Percentiles rank a stretch among this genome's conserved stretches.
Conservation (phyloP, 1,284 basidiomycete species). For the Uromyces viciae-fabae region DNA sequence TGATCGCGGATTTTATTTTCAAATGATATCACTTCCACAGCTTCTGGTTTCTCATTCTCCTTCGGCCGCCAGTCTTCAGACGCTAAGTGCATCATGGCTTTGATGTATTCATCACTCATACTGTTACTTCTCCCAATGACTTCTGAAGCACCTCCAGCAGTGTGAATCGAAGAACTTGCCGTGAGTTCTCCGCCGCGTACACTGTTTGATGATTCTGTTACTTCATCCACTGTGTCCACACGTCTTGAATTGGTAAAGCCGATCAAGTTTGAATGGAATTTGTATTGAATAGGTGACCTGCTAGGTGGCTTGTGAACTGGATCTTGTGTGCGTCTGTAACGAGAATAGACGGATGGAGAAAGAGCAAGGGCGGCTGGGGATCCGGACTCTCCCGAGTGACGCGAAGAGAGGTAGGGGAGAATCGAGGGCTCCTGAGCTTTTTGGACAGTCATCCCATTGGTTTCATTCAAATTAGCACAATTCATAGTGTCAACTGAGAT, state of each 20-base stretch:
- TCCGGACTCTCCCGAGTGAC: not conserved
- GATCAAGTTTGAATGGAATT: not conserved
- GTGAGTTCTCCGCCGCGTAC: conserved; percentile 18
- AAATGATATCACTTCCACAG: not conserved
- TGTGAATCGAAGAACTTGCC: conserved; percentile 13
- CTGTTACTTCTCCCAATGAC: not conserved
- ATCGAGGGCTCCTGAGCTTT: not conserved
- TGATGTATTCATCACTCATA: conserved; percentile 14
- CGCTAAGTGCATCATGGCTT: conserved; percentile 25
- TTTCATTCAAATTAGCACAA: not conserved
- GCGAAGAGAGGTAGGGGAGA: not conserved
- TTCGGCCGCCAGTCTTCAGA: conserved; percentile 1
- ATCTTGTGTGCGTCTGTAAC: conserved; percentile 23
- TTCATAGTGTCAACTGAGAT: not conserved
- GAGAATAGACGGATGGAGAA: conserved; percentile 10
- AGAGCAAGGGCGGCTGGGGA: conserved; percentile 4
- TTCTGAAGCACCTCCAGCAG: not conserved
- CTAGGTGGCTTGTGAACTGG: not conserved
- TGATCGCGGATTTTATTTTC: not conserved
- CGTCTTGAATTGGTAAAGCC: conserved; percentile 16
- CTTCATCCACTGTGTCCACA: conserved; percentile 31
- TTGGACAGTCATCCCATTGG: not conserved
- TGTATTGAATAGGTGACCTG: conserved; percentile 19
- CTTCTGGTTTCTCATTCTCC: not conserved
- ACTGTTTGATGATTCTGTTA: conserved; percentile 2